Conservation (phyloP, 306 rosid genomes). For the Carpinus fangiana region DNA sequence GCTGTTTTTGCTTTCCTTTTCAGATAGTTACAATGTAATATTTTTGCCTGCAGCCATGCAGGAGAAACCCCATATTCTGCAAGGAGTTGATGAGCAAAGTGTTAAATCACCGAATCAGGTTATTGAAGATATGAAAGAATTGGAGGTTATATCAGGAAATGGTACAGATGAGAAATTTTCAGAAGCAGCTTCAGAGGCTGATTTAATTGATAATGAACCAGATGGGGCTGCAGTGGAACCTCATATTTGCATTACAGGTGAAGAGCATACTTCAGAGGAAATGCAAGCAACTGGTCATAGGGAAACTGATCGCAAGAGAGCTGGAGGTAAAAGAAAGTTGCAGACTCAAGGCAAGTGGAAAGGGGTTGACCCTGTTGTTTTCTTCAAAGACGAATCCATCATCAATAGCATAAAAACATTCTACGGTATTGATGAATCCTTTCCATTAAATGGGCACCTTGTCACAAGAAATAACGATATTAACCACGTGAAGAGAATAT, state of each 20-base stretch:
- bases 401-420: constrained; percentile 72
- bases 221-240: constrained; percentile 38
- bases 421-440: constrained; percentile 74
- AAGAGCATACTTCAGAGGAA: constrained; percentile 42
- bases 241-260: constrained; percentile 33
- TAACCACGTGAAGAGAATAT: constrained; percentile 84
- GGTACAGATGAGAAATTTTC: constrained; percentile 37
- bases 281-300: constrained; percentile 34
- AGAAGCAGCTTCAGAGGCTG: constrained; percentile 51
- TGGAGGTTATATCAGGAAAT: constrained; percentile 41
- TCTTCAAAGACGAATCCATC: constrained; percentile 74
- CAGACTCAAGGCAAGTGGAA: constrained; percentile 92
- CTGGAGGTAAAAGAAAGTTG: constrained; percentile 67
- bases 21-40: constrained; percentile 14
- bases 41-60: constrained; percentile 39
- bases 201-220: constrained; percentile 43
- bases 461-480: constrained; percentile 78
- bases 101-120: constrained; percentile 33
- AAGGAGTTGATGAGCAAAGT: constrained; percentile 20
- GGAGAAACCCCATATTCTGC: constrained; percentile 41
- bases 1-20: constrained; percentile 20
- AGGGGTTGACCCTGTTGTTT: constrained; percentile 95
- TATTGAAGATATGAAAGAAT: constrained; percentile 41
- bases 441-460: constrained; percentile 81
- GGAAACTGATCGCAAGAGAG: constrained; percentile 37